Conservation (phyloP, 208 protist species). For the Wallacemonas sp. region DNA sequence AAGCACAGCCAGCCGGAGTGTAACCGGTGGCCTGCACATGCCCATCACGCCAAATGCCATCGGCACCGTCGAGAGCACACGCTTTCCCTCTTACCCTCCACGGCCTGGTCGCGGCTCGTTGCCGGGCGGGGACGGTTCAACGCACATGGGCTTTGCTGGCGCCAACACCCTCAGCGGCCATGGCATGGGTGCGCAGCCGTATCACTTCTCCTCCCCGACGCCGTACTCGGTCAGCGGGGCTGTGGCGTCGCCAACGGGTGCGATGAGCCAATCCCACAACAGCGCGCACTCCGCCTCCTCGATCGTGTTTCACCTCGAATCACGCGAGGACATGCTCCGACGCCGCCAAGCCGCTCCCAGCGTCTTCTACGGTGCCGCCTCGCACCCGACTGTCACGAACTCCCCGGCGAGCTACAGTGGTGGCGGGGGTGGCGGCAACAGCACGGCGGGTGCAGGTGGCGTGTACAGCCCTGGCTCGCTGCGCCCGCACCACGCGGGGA, state of each 20-base stretch:
- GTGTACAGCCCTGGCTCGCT: conserved; percentile 4
- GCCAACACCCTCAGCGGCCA: no score
- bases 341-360: conserved; percentile 60
- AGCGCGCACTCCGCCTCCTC: conserved; percentile 19
- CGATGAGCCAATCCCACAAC: conserved; percentile 10
- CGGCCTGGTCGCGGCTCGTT: background rate
- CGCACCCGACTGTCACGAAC: conserved; percentile 32
- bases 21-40: background rate
- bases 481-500: conserved; percentile 1
- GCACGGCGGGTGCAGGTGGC: no score
- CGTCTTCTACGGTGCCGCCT: conserved; percentile 53
- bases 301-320: conserved; percentile 67
- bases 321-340: conserved; percentile 83
- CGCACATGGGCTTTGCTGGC: no score
- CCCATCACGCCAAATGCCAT: conserved; percentile 5
- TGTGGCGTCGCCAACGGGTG: background rate
- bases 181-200: no score
- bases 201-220: no score
- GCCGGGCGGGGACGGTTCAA: background rate
- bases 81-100: conserved; percentile 5
- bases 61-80: conserved; percentile 5
- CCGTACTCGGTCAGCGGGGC: no score
- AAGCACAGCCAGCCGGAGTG: background rate
- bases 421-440: no score
- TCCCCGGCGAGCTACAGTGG: conserved; percentile 30